A percentile compares a stretch with the other conserved stretches of the same genome.
Conservation (phyloP, 441 rosid species). For the Lepidium campestre region DNA sequence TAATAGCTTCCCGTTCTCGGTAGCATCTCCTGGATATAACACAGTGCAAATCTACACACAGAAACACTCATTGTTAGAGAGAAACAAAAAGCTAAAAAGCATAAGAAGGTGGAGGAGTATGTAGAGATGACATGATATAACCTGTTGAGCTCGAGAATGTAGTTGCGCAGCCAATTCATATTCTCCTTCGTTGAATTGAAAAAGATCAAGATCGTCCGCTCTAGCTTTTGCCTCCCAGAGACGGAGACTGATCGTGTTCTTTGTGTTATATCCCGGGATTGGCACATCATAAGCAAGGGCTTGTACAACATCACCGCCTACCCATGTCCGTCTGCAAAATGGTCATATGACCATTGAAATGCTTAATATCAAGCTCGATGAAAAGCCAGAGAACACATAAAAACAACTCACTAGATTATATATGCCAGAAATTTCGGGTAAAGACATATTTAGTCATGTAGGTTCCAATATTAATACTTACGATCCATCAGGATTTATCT, state of each 20-base stretch:
- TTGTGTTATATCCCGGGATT: slow-evolving; percentile 94
- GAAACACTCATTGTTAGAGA: slow-evolving; percentile 2
- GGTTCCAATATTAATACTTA: slow-evolving; percentile 40
- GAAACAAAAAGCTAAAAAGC: background rate
- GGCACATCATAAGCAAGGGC: slow-evolving; percentile 99
- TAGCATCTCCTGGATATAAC: slow-evolving; percentile 97
- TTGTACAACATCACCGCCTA: slow-evolving; percentile 83
- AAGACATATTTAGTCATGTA: background rate
- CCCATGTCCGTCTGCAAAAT: slow-evolving; percentile 78
- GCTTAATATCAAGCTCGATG: background rate
- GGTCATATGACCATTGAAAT: slow-evolving; percentile 15
- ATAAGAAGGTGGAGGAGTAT: background rate
- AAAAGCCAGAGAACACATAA: background rate
- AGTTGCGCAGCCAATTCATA: slow-evolving; percentile 89
- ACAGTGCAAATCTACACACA: slow-evolving; percentile 85
- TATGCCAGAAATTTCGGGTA: background rate
- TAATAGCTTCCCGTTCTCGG: slow-evolving; percentile 88
- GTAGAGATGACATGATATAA: slow-evolving; percentile 20
- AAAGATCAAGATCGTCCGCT: slow-evolving; percentile 73
- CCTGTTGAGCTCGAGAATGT: slow-evolving; percentile 90
- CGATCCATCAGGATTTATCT: slow-evolving; percentile 77
- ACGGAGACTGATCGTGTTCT: slow-evolving; percentile 95
- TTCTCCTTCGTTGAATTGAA: slow-evolving; percentile 92
- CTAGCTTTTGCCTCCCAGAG: slow-evolving; percentile 96
- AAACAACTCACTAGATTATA: background rate